These are phyloP conservation scores for Sanghuangporus sanghuang DNA, from an alignment of 1,284 basidiomycete genomes.

Conservation along the genomic window DNA sequence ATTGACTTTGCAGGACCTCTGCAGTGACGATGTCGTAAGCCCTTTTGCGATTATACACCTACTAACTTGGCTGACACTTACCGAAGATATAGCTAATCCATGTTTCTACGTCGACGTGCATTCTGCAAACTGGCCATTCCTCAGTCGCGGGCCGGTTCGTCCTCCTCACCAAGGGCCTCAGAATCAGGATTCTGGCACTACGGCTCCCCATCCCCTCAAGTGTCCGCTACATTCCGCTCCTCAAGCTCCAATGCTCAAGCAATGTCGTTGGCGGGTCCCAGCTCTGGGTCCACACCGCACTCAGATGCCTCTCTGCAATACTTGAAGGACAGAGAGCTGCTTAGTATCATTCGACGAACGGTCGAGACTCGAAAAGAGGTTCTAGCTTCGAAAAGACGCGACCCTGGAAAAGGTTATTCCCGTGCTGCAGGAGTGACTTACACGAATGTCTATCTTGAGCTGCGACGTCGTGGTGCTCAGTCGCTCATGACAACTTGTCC, in stretches of 20 bases:
- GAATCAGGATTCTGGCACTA: not conserved
- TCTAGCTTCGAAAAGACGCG: not conserved
- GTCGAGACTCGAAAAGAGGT: not conserved
- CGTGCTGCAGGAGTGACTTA: not conserved
- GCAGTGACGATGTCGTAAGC: slow-evolving; percentile 13
- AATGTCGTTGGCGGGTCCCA: not conserved
- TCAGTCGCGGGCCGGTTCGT: not conserved
- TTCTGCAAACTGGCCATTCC: slow-evolving; percentile 15
- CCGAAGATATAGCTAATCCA: slow-evolving; percentile 21
- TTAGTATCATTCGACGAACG: not conserved
- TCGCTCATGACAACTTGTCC: not conserved
- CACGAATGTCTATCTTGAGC: not conserved
- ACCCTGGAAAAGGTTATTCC: not conserved
- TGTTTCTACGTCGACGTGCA: slow-evolving; percentile 23
- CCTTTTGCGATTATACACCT: not conserved
- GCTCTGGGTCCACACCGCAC: not conserved
- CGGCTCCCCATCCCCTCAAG: not conserved
- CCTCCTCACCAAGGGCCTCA: not conserved
- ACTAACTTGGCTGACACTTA: not conserved
- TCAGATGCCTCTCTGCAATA: not conserved
- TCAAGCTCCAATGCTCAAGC: not conserved
- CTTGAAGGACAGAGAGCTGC: slow-evolving; percentile 1
- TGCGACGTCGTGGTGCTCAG: not conserved
- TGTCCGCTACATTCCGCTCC: no score
- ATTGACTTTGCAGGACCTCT: not conserved